Evolutionary conservation across 371 early-diverging fungal genomes (phyloP).

Genomic region (Phascolomyces articulosus): DNA sequence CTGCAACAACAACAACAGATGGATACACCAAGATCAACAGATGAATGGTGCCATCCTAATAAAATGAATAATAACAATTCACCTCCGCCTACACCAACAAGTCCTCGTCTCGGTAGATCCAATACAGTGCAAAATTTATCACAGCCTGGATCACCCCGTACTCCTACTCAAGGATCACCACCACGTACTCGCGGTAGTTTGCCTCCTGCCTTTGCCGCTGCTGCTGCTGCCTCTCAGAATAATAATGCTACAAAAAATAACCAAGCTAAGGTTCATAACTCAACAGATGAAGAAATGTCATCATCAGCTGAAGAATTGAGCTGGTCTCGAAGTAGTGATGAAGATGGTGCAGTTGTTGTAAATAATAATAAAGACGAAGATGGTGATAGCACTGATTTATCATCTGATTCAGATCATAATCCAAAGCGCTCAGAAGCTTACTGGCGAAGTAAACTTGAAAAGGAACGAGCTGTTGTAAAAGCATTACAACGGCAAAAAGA

Average conservation of each 20-base stretch:
- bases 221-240: not conserved
- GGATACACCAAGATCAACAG: not conserved
- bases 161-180: not conserved
- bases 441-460: slow-evolving; percentile 27
- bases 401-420: slow-evolving; percentile 5
- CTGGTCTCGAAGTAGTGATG: slow-evolving; percentile 2
- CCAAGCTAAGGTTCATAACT: too few species aligned
- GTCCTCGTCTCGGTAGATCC: slow-evolving; percentile 6
- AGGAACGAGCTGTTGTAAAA: slow-evolving; percentile 39
- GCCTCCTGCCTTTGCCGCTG: not conserved
- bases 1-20: not conserved
- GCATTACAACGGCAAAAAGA: slow-evolving; percentile 50
- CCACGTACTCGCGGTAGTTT: not conserved
- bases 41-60: not conserved
- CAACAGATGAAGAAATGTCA: not conserved
- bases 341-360: not conserved
- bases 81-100: slow-evolving; percentile 10
- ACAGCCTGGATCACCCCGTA: not conserved
- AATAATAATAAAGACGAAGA: slow-evolving; percentile 8
- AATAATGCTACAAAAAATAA: too few species aligned
- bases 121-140: slow-evolving; percentile 2
- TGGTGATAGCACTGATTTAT: not conserved
- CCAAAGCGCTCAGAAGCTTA: slow-evolving; percentile 7
- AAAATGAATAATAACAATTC: slow-evolving; percentile 5
- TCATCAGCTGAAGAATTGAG: not conserved